These are phyloP conservation scores for Blastocladiella emersonii DNA, from an alignment of 371 early-diverging fungal genomes.

Conservation along the genomic window DNA sequence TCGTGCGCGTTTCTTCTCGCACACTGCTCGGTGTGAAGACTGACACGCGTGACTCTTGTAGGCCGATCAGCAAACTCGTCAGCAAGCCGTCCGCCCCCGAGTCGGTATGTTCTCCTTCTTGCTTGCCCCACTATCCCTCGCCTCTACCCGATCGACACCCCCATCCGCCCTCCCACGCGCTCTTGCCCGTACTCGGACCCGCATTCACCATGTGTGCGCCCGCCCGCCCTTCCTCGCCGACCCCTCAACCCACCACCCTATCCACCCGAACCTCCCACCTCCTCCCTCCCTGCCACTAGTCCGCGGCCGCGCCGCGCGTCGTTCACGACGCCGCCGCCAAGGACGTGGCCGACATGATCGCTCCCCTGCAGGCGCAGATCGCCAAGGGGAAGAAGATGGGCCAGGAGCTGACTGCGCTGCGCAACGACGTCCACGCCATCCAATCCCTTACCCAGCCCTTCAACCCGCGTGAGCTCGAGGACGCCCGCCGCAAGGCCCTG, in stretches of 20 bases:
- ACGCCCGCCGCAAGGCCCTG: not conserved
- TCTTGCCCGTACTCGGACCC: too few relatives aligned
- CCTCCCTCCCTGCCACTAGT: too few relatives aligned
- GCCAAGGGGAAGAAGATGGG: not conserved
- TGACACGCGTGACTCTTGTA: too few relatives aligned
- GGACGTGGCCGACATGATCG: not conserved
- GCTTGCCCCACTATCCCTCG: not conserved
- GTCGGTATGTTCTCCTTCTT: not conserved
- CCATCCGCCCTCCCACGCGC: too few relatives aligned
- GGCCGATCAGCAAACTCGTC: not conserved
- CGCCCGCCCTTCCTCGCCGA: too few relatives aligned
- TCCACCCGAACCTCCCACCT: not conserved
- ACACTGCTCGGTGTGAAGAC: too few relatives aligned
- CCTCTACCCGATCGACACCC: not conserved
- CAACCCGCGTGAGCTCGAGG: not conserved
- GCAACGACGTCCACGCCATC: not conserved
- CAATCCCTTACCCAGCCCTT: not conserved
- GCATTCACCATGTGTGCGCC: not conserved
- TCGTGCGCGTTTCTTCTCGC: too few relatives aligned
- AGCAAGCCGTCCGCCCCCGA: too few relatives aligned
- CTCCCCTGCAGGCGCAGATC: not conserved
- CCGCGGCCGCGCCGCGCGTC: too few relatives aligned
- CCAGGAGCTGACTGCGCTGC: not conserved
- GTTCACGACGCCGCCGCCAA: not conserved
- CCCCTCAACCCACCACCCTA: not conserved